These are phyloP conservation scores for Chytriomyces sp. DNA, from an alignment of 192 early-diverging fungal species.

Conservation along the genomic window DNA sequence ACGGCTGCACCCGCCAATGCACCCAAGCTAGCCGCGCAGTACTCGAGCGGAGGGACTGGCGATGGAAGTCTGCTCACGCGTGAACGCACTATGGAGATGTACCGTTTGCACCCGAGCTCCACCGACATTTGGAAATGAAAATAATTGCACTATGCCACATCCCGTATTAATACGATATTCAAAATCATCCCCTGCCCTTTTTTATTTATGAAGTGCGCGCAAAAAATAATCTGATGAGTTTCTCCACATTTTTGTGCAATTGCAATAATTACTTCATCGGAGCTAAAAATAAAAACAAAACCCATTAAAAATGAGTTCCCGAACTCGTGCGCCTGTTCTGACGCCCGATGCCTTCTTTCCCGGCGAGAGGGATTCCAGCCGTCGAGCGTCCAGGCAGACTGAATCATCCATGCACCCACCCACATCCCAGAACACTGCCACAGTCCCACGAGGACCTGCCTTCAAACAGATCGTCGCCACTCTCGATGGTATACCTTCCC, in stretches of 20 bases:
- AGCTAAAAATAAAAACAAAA: neutral
- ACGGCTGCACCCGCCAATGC: neutral
- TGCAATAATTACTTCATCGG: too few relatives aligned
- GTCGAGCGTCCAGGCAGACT: neutral
- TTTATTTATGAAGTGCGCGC: too few relatives aligned
- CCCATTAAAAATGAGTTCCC: neutral
- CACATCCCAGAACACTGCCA: neutral
- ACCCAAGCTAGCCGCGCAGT: conserved; percentile 5
- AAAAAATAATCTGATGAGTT: too few relatives aligned
- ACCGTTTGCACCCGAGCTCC: neutral
- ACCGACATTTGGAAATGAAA: too few relatives aligned
- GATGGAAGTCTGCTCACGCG: conserved; percentile 20
- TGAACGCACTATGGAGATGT: conserved; percentile 17
- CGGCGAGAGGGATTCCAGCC: neutral
- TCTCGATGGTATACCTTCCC: conserved; percentile 56
- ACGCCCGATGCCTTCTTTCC: conserved; percentile 14
- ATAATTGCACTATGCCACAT: too few relatives aligned
- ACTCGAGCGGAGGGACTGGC: neutral
- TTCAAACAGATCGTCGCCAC: conserved; percentile 31
- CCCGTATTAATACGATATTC: too few relatives aligned
- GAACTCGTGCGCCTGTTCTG: neutral
- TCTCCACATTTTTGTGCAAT: too few relatives aligned
- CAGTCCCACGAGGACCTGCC: conserved; percentile 15
- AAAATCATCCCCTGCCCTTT: too few relatives aligned
- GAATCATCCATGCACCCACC: neutral